phyloP scores from a whole-genome alignment of 306 rosid genomes.

The Gillenia trifoliata region DNA sequence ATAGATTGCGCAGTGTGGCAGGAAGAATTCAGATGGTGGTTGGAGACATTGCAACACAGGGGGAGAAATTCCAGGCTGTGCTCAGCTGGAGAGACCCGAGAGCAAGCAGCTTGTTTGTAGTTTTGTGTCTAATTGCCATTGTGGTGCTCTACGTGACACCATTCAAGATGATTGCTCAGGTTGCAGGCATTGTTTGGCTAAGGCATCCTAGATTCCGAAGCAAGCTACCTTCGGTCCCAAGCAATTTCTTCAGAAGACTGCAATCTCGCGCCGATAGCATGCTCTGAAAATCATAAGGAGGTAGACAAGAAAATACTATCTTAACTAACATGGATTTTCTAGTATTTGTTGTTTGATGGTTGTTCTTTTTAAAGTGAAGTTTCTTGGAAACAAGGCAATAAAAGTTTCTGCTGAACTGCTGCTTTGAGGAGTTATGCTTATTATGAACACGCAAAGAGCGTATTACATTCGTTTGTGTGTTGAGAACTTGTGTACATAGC shows the following conservation, averaged over 20 bases:
- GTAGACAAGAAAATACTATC: too few species aligned
- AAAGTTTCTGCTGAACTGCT: too few species aligned
- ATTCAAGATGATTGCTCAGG: slow-evolving; percentile 48
- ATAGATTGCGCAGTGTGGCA: slow-evolving; percentile 63
- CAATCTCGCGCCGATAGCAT: slow-evolving; percentile 69
- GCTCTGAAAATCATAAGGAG: slow-evolving; percentile 34
- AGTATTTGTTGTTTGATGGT: background rate
- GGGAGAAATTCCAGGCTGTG: slow-evolving; percentile 53
- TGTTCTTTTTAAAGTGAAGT: background rate
- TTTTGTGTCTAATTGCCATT: slow-evolving; percentile 41
- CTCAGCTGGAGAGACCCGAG: slow-evolving; percentile 67
- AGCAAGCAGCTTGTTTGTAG: slow-evolving; percentile 44
- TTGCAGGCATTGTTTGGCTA: slow-evolving; percentile 56
- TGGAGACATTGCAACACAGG: slow-evolving; percentile 64
- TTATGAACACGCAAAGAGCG: too few species aligned
- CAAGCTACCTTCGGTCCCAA: slow-evolving; percentile 63
- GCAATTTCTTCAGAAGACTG: slow-evolving; percentile 74
- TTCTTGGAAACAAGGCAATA: too few species aligned
- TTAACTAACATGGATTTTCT: background rate
- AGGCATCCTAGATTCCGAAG: slow-evolving; percentile 70
- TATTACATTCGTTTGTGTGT: too few species aligned
- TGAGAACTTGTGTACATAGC: too few species aligned
- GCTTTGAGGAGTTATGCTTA: too few species aligned
- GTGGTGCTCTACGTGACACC: slow-evolving; percentile 55
- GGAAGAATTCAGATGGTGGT: slow-evolving; percentile 64